Evolutionary conservation across 78 protist genomes (phyloP).

Genomic region (Polysphondylium violaceum): DNA sequence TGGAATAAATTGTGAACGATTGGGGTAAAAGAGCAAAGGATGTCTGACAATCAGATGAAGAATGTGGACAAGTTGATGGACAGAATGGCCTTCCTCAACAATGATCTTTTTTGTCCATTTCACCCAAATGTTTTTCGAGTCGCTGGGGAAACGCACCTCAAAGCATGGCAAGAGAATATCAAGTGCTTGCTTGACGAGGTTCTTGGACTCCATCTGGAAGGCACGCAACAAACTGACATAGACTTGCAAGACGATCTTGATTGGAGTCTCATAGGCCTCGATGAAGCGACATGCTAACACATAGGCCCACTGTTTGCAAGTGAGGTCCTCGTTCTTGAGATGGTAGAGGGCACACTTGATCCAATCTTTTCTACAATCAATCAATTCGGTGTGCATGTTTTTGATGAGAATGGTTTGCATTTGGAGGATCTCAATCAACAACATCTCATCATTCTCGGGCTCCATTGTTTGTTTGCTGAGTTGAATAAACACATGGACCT

Average conservation of each 20-base stretch:
- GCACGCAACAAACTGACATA: constrained; percentile 91
- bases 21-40: constrained; percentile 86
- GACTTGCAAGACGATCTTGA: constrained; percentile 92
- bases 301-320: constrained; percentile 91
- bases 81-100: constrained; percentile 95
- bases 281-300: constrained; percentile 94
- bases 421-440: constrained; percentile 82
- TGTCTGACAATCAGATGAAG: constrained; percentile 92
- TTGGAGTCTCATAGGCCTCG: constrained; percentile 93
- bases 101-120: constrained; percentile 92
- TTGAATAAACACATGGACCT: background rate
- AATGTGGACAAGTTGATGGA: constrained; percentile 92
- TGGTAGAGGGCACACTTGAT: constrained; percentile 92
- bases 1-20: constrained; percentile 90
- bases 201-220: constrained; percentile 91
- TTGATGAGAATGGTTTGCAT: constrained; percentile 90
- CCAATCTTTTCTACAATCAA: constrained; percentile 86
- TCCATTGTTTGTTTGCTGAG: constrained; percentile 41
- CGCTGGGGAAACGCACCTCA: constrained; percentile 19
- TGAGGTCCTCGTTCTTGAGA: constrained; percentile 91
- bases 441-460: constrained; percentile 28
- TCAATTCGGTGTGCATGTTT: constrained; percentile 43
- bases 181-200: constrained; percentile 89
- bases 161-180: constrained; percentile 89
- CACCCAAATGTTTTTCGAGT: constrained; percentile 86